phyloP scores from a whole-genome alignment of 164 flowering plant genomes.

The Amborella trichopoda region DNA sequence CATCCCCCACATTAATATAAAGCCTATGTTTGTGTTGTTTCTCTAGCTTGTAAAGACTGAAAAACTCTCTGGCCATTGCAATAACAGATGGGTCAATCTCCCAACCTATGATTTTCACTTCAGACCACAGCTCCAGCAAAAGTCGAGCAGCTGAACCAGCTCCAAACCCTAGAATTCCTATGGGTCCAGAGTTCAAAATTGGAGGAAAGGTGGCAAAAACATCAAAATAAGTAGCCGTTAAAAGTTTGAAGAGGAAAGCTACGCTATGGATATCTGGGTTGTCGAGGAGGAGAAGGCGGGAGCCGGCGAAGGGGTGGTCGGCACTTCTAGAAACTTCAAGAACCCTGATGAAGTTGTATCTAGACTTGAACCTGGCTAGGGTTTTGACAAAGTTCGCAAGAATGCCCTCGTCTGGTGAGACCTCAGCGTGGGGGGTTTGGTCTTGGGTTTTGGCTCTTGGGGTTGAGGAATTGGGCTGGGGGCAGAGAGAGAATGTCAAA shows the following conservation, averaged over 20 bases:
- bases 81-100: slow-evolving; percentile 83
- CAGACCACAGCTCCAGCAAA: slow-evolving; percentile 47
- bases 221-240: slow-evolving; percentile 69
- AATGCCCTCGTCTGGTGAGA: slow-evolving; percentile 43
- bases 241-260: slow-evolving; percentile 30
- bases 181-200: slow-evolving; percentile 61
- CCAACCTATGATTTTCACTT: slow-evolving; percentile 57
- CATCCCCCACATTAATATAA: slow-evolving; percentile 52
- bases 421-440: neutral
- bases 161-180: slow-evolving; percentile 81
- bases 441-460: neutral
- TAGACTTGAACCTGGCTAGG: slow-evolving; percentile 61
- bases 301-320: slow-evolving; percentile 81
- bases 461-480: neutral
- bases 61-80: slow-evolving; percentile 64
- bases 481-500: too few species aligned
- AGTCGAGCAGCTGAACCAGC: slow-evolving; percentile 75
- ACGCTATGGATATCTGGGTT: slow-evolving; percentile 90
- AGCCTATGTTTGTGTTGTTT: slow-evolving; percentile 36
- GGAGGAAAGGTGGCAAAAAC: slow-evolving; percentile 82
- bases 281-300: slow-evolving; percentile 76
- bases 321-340: slow-evolving; percentile 60
- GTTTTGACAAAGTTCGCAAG: slow-evolving; percentile 43
- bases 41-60: slow-evolving; percentile 47
- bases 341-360: slow-evolving; percentile 71